phyloP scores from a whole-genome alignment of 2,329 filamentous ascomycete species.

The Cercospora canescens region DNA sequence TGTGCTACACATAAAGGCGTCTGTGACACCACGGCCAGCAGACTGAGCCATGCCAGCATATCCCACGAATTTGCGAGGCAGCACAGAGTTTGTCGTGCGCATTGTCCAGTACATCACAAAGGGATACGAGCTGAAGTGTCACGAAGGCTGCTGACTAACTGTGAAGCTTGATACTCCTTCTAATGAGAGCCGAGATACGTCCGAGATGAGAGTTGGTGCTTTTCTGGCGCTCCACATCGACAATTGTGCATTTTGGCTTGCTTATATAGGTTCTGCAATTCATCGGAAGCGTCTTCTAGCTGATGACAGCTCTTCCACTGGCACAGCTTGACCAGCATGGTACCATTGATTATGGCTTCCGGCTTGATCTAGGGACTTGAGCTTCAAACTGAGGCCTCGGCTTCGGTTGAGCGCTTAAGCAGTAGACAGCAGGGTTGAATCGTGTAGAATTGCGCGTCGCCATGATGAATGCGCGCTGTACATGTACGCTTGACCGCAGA shows the following conservation, averaged over 20 bases:
- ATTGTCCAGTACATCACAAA: background rate
- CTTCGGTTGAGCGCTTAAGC: no score
- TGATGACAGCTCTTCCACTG: no score
- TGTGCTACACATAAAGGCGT: background rate
- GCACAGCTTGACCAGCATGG: no score
- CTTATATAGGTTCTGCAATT: no score
- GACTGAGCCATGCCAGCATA: background rate
- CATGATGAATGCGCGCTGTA: background rate
- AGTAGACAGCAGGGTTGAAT: no score
- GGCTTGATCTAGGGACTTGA: no score
- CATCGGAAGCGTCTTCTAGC: no score
- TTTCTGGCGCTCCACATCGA: no score
- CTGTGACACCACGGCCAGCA: background rate
- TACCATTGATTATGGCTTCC: no score
- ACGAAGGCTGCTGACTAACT: slow-evolving; percentile 3
- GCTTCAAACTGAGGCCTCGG: no score
- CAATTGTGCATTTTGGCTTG: no score
- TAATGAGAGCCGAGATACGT: background rate
- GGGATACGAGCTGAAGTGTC: background rate
- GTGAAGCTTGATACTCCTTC: background rate
- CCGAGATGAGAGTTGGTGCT: background rate
- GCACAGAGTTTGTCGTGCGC: background rate
- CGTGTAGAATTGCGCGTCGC: no score
- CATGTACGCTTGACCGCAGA: background rate
- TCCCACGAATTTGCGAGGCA: background rate